Base-by-base conservation (phyloP, 140 eudicot species). In the Anethum foeniculum region DNA sequence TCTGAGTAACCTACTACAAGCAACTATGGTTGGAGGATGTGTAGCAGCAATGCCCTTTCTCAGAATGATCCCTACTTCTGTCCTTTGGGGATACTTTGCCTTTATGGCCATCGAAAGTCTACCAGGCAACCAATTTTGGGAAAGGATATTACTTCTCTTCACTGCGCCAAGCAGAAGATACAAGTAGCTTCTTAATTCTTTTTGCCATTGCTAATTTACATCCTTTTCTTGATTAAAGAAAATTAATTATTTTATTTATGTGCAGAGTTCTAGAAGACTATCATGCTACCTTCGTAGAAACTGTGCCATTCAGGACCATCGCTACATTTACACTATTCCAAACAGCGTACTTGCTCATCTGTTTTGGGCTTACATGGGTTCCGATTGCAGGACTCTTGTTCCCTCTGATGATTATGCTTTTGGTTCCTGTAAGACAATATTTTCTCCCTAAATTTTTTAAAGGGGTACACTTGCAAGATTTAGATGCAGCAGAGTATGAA, bases 111-210 rank as follows among this genome's bases (percentile, higher is more conserved):
- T 95, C 2, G 99, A 95, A 74, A 95, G 99, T 80, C 87, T 95
- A 81, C 99, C 99, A 0, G 99, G 99, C 14, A 95, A 95, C 83
- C 99, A 95, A 79, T 95, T 95, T 80, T 95, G 99, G 99, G 99
- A 95, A 82, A 83, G 99, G 80, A 90, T 95, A 71, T 82, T 95
- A 56, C 84, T 92, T 4, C 96, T 92, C 48, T 95, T 95, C 85
- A 95, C 97, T 34, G 95, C 97, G 44, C 97, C 99, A 15, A 92
- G 97, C 91, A 86, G 99, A 49, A 81, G 99, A 89, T 95, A 89
- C 90, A 95, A 95, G 99, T 95, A 80, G 79, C 64, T 52, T 18
- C 34, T 62, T 6, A 19, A 34, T 60, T 1, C 39, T 3, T 30
- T 34, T 78, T 60, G 32, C 6, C 28, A 47, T 25, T 21, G 43